Base-by-base conservation (phyloP, 495 filamentous ascomycete genomes). In the Penicillium bialowiezense region DNA sequence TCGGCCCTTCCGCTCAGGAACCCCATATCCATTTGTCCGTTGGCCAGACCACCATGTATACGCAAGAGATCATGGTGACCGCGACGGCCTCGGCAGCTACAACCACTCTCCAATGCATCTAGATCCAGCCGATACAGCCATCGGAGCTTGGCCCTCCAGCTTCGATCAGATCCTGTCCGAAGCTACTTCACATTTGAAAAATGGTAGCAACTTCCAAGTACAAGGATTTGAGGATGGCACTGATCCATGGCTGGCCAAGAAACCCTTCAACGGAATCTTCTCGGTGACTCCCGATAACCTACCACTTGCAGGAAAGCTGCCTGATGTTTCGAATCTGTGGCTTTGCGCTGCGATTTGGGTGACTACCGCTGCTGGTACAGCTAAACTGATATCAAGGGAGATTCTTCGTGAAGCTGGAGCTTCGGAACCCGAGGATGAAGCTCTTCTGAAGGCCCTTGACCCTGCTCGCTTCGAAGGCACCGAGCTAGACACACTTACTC, bases 41-140 rank as follows among this genome's bases (percentile, higher is more conserved):
- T 70, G 59, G 58, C 63, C 62, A 20, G 64, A 70, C 14, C 52
- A 70, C 40, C 67, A 64, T n/a, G 64, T 68, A 12, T 70, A 70
- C 32, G 58, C 60, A 9, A 54, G 67, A 24, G 64, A 70, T 14
- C 67, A 70, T 32, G 67, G 64, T 8, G 47, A 57, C 10, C 63
- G 54, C 34, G 64, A 63, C 37, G 64, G 67, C 0, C 35, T 68
- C 12, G 67, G 67, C 7, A 66, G 60, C 13, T 70, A 70, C 35
- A 49, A 68, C 15, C 67, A 70, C 34, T 24, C 51, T 5, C 64
- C 67, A 5, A 9, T 64, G 6, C 31, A 56, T 14, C 23, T 58
- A 5, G 23, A 57, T 18, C 62, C 67, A 9, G 50, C 18, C 10
- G 31, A 50, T 1, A 59, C 49, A 3, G 67, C 64, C 2, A 55